phyloP scores from a whole-genome alignment of 345 rosid genomes.

The Pugionium dolabratum region DNA sequence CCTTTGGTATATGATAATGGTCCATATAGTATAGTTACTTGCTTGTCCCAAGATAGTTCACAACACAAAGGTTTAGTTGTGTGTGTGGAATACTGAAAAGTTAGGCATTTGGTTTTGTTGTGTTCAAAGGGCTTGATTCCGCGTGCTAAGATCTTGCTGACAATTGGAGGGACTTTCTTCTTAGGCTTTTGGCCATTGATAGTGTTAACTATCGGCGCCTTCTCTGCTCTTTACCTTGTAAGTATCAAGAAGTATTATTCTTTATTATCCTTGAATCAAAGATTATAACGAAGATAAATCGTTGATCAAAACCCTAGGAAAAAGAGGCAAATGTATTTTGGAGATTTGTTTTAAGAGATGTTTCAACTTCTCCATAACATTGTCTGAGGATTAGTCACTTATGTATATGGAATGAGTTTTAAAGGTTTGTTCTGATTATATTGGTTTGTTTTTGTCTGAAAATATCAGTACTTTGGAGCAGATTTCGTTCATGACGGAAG shows the following conservation, averaged over 20 bases:
- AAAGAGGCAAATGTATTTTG: no score
- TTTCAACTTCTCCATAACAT: no score
- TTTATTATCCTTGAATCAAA: neutral
- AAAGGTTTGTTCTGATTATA: neutral
- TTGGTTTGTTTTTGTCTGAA: constrained; percentile 9
- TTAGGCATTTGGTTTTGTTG: neutral
- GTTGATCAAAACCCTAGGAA: no score
- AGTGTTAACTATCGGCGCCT: constrained; percentile 62
- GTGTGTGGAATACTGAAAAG: neutral
- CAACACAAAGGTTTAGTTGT: neutral
- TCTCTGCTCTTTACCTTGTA: constrained; percentile 81
- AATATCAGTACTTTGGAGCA: constrained; percentile 67
- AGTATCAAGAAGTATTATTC: constrained; percentile 30
- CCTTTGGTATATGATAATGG: no score
- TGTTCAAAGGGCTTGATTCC: constrained; percentile 84
- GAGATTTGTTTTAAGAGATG: no score
- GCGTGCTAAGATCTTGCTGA: constrained; percentile 75
- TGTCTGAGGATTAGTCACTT: no score
- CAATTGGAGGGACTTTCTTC: constrained; percentile 92
- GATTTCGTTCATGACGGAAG: constrained; percentile 69
- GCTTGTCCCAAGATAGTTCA: neutral
- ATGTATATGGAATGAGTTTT: no score
- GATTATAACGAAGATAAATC: neutral
- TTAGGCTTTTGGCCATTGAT: constrained; percentile 84
- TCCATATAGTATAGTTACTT: neutral